These are phyloP conservation scores for Amphibolis antarctica DNA, from an alignment of 106 monocot species.

Conservation along the genomic window DNA sequence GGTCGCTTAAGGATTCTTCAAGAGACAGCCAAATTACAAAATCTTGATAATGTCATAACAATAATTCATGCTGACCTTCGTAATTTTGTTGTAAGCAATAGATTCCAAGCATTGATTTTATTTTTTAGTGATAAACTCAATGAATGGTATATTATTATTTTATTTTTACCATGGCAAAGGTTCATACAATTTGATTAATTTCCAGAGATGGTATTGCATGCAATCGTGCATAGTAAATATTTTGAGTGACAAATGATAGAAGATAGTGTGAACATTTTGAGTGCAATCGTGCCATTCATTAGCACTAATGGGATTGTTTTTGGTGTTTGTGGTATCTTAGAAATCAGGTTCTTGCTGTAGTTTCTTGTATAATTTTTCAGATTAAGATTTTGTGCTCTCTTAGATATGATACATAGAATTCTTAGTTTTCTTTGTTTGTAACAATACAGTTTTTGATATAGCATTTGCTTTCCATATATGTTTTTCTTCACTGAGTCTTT, in stretches of 20 bases:
- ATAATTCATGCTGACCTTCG: slow-evolving; percentile 66
- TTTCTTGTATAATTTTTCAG: too few species aligned
- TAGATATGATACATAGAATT: too few species aligned
- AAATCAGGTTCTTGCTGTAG: background rate
- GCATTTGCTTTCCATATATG: background rate
- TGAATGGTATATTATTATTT: background rate
- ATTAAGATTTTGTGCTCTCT: too few species aligned
- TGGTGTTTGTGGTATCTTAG: background rate
- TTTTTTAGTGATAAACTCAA: background rate
- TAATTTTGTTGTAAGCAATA: slow-evolving; percentile 46
- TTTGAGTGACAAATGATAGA: background rate
- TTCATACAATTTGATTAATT: background rate
- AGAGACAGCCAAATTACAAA: slow-evolving; percentile 49
- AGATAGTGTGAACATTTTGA: background rate
- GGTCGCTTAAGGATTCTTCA: slow-evolving; percentile 77
- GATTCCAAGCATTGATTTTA: background rate
- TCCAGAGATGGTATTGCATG: background rate
- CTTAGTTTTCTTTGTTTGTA: too few species aligned
- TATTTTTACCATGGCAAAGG: background rate
- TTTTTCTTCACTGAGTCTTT: background rate
- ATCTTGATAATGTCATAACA: slow-evolving; percentile 45
- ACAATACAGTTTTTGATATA: too few species aligned
- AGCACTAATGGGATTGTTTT: background rate
- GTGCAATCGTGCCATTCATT: background rate
- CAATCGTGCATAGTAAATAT: too few species aligned